Evolutionary conservation across 2,329 filamentous ascomycete species (phyloP).

Genomic region (Claviceps sp.): DNA sequence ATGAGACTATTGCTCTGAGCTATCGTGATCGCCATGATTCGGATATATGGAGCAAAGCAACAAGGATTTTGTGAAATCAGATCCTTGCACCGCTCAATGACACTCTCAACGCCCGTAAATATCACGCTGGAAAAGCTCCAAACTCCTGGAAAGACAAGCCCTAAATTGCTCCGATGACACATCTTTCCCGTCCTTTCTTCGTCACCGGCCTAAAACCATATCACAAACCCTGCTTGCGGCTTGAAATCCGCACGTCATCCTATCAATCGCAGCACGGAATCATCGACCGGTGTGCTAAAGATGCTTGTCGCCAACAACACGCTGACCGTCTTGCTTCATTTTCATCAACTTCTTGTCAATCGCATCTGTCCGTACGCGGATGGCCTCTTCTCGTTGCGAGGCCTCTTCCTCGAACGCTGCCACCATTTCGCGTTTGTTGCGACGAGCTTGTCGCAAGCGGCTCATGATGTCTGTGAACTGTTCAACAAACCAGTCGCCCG

Average conservation of each 20-base stretch:
- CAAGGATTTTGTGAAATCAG: not conserved
- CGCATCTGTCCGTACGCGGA: slow-evolving; percentile 37
- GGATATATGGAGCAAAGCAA: slow-evolving; percentile 5
- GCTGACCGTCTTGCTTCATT: slow-evolving; percentile 42
- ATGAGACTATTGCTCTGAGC: not conserved
- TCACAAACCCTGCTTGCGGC: not conserved
- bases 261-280: not conserved
- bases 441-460: slow-evolving; percentile 33
- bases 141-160: not conserved
- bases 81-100: not conserved
- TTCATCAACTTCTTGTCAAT: slow-evolving; percentile 41
- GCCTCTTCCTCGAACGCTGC: slow-evolving; percentile 41
- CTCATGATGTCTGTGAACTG: slow-evolving; percentile 38
- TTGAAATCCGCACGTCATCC: not conserved
- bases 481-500: slow-evolving; percentile 46
- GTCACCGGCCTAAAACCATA: not conserved
- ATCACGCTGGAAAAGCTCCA: not conserved
- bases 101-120: not conserved
- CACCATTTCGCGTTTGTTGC: slow-evolving; percentile 35
- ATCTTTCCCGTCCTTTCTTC: not conserved
- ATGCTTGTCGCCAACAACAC: slow-evolving; percentile 35
- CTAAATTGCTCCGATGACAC: not conserved
- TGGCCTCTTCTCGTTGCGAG: slow-evolving; percentile 38
- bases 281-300: not conserved
- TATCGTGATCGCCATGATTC: not conserved